Percentiles rank a stretch among this genome's conserved stretches.
These are phyloP conservation scores for Collybia sordida DNA, from an alignment of 768 basidiomycete species.

Conservation along the genomic window DNA sequence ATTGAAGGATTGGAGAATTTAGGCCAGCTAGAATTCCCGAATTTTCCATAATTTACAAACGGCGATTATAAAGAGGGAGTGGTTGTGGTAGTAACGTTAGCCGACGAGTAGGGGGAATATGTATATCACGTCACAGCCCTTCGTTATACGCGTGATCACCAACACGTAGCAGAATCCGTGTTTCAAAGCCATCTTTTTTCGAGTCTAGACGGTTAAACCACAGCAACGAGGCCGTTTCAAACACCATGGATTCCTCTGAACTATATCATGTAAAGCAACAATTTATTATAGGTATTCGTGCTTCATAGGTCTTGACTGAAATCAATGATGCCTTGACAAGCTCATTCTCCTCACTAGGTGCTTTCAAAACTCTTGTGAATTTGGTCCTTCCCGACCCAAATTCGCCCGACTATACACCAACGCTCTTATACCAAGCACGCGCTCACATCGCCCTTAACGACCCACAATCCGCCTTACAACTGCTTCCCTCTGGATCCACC, in stretches of 20 bases:
- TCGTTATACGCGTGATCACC: not conserved
- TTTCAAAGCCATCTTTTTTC: conserved; percentile 7
- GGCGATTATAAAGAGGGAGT: conserved; percentile 6
- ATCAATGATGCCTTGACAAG: not conserved
- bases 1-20: conserved; percentile 16
- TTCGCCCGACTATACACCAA: conserved; percentile 63
- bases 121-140: not conserved
- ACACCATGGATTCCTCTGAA: conserved; percentile 46
- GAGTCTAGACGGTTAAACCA: conserved; percentile 1
- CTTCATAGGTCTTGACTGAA: not conserved
- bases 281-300: conserved; percentile 71
- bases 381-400: conserved; percentile 56
- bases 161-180: conserved; percentile 4
- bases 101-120: not conserved
- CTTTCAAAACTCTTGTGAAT: conserved; percentile 62
- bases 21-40: conserved; percentile 31
- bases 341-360: conserved; percentile 40
- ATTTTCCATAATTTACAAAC: conserved; percentile 6
- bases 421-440: conserved; percentile 76
- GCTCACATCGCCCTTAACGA: conserved; percentile 72
- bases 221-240: not conserved
- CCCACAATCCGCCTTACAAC: conserved; percentile 50
- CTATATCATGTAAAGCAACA: conserved; percentile 74
- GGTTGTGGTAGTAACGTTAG: conserved; percentile 11
- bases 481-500: conserved; percentile 59